phyloP scores from a whole-genome alignment of 805 yeast genomes.

The Candida taoyuanica region DNA sequence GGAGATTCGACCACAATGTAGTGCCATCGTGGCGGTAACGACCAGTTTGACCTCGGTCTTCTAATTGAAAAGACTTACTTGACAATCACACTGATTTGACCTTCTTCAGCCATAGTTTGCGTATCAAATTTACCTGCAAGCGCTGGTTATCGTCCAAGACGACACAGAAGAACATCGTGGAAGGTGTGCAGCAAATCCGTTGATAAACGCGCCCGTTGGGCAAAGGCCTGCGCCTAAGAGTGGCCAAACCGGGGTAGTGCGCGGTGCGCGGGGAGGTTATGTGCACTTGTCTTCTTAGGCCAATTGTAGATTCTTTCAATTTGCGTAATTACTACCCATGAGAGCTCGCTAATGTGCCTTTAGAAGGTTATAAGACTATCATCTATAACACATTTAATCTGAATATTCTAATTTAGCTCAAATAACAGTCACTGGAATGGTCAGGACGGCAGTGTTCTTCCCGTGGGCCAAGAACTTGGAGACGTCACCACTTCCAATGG shows the following conservation, averaged over 20 bases:
- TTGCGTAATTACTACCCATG: too few species aligned
- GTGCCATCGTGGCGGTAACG: too few species aligned
- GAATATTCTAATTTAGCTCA: neutral
- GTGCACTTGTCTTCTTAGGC: too few species aligned
- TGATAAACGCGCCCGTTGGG: neutral
- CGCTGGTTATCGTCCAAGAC: too few species aligned
- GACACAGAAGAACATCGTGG: neutral
- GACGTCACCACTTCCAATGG: neutral
- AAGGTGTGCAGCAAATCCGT: neutral
- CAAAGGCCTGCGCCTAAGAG: too few species aligned
- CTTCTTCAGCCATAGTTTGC: conserved; percentile 16
- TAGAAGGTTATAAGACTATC: neutral
- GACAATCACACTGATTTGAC: conserved; percentile 20
- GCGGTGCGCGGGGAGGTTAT: conserved; percentile 1
- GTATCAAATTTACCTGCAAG: neutral
- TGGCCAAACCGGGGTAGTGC: neutral
- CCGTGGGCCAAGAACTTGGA: neutral
- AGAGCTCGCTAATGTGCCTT: too few species aligned
- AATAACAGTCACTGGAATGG: conserved; percentile 5
- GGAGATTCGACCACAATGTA: neutral
- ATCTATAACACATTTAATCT: neutral
- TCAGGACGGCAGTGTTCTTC: conserved; percentile 2
- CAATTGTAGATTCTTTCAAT: too few species aligned
- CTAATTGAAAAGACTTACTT: conserved; percentile 16
- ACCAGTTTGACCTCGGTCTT: too few species aligned